A percentile compares a stretch with the other conserved stretches of the same genome.
These are phyloP conservation scores for Neospora caninum DNA, from an alignment of 169 alveolate species.

Conservation along the genomic window DNA sequence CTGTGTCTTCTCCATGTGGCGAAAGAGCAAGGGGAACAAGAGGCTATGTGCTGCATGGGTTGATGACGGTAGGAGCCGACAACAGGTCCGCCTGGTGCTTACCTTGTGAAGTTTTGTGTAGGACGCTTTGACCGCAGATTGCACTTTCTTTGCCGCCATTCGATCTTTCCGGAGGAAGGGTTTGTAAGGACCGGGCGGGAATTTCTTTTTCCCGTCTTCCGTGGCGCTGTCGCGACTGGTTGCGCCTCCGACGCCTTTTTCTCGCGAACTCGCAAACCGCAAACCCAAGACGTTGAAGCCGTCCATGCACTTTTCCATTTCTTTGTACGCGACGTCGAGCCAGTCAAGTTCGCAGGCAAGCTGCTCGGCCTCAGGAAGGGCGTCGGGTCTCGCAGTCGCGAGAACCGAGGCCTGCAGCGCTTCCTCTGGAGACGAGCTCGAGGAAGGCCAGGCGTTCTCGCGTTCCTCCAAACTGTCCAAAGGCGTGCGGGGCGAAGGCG, in stretches of 20 bases:
- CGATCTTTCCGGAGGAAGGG: conserved; percentile 63
- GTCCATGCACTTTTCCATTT: conserved; percentile 63
- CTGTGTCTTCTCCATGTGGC: no score
- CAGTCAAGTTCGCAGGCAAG: conserved; percentile 5
- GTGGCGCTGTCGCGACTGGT: background rate
- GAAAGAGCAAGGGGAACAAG: no score
- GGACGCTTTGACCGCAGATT: conserved; percentile 14
- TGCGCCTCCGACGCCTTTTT: background rate
- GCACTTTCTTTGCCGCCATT: background rate
- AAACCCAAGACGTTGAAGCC: conserved; percentile 60
- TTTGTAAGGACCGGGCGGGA: conserved; percentile 43
- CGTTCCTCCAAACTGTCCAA: no score
- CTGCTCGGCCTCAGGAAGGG: conserved; percentile 24
- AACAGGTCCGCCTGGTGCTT: background rate
- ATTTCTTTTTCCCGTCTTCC: background rate
- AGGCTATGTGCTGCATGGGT: no score
- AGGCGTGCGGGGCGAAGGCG: no score
- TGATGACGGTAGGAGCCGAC: no score
- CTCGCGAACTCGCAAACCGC: conserved; percentile 35
- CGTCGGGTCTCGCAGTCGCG: background rate
- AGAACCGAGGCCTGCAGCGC: background rate
- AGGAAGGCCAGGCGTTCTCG: background rate
- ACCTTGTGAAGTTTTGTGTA: conserved; percentile 69
- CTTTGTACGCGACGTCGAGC: conserved; percentile 43
- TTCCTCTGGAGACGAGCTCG: background rate